Base-by-base conservation (phyloP, 73 alveolate genomes). In the Breviolum minutum region DNA sequence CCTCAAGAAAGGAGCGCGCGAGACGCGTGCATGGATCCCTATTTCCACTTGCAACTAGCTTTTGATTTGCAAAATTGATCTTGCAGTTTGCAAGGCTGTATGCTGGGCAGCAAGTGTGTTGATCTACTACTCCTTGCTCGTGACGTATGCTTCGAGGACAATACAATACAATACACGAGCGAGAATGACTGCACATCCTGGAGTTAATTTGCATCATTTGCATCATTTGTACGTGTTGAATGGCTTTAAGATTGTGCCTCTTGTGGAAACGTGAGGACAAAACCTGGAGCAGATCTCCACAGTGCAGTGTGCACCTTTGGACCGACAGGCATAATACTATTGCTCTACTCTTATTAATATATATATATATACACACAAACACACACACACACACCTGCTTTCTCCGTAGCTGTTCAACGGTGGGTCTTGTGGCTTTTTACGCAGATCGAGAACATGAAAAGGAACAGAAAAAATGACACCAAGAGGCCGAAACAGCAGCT, bases 281-380 rank as follows among this genome's bases (percentile, higher is more conserved):
- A 92, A 71, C 98, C 98, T 0, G 98, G 98, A 54, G 98, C 98
- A 11, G 98, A 92, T 27, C 90, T 92, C 17, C 98, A 92, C 90
- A 92, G 98, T 26, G 98, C 98, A 26, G 98, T 83, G 26, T 26
- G 73, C 54, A 40, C 54, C 54, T 40, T 40, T 40, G 54, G 54
- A 40, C 54, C 54, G 54, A 40, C 54, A 40, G 54, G 0, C 3
- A 40, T 40, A 40, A 40, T 40, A 40, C 54, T 40, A 40, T 40
- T 40, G 54, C 3, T 40, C 54, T 40, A 14, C 77, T 68, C 54
- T 40, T 68, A 22, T 22, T 17, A 13, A 13, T 17, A 66, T 13
- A 17, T 66, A 11, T n/a, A n/a, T n/a, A n/a, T n/a, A n/a, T n/a
- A n/a, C n/a, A n/a, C n/a, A n/a, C n/a, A n/a, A n/a, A n/a, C n/a